phyloP scores from a whole-genome alignment of 768 basidiomycete species.

The Leccinum broughii region DNA sequence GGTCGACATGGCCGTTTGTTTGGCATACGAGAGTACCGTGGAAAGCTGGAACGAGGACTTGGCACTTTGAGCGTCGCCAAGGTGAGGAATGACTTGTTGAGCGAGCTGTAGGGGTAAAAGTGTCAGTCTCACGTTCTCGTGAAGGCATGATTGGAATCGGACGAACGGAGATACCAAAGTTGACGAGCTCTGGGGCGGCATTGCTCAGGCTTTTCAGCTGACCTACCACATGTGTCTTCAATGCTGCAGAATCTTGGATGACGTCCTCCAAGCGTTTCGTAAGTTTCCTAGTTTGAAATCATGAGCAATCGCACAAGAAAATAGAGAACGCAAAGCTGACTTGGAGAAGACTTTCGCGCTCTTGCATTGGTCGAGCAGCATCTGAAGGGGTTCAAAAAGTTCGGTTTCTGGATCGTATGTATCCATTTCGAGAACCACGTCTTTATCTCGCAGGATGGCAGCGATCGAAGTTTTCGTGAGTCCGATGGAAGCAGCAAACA shows the following conservation, averaged over 20 bases:
- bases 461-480: conserved; percentile 84
- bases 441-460: conserved; percentile 74
- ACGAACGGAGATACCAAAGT: conserved; percentile 86
- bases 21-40: conserved; percentile 68
- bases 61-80: conserved; percentile 74
- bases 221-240: conserved; percentile 68
- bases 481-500: conserved; percentile 89
- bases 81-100: conserved; percentile 83
- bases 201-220: conserved; percentile 75
- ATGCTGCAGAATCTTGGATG: conserved; percentile 64
- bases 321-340: conserved; percentile 41
- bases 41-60: conserved; percentile 79
- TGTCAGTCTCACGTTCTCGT: not conserved
- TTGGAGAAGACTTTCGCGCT: conserved; percentile 77
- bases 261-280: conserved; percentile 84
- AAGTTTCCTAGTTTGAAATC: conserved; percentile 67
- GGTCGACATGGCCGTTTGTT: conserved; percentile 69
- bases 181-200: conserved; percentile 76
- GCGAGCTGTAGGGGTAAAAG: conserved; percentile 58
- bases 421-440: conserved; percentile 70
- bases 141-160: not conserved
- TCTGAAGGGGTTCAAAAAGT: conserved; percentile 80
- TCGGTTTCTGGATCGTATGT: conserved; percentile 73
- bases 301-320: conserved; percentile 4
- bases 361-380: conserved; percentile 78